Evolutionary conservation across 805 yeast species (phyloP), one percentile per base, ranked within the genome.

Genomic region (Clavispora fructus): DNA sequence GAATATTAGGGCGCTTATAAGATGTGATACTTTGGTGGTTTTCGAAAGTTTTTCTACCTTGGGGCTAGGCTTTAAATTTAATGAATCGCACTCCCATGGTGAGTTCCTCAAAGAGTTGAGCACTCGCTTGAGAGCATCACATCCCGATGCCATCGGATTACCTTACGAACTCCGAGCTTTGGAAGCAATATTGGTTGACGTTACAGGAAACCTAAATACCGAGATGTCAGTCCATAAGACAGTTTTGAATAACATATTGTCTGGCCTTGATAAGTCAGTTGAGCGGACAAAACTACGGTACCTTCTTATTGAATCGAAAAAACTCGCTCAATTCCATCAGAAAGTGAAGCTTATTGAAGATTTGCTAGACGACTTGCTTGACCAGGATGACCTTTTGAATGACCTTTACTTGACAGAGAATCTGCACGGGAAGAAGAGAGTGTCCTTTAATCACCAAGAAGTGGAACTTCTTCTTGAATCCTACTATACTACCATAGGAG

Each of bases 131-230:
- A 44, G 52, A 40, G 56, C 63, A 27, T 58, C 65, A 7, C 60
- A 56, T 7, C 60, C 63, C 4, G 65, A 64, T 13, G 57, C 64
- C 2, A 32, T 44, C 8, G 39, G 45, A 9, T 68, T 89, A 16
- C 92, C 96, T 0, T 94, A 90, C 63, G 99, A 94, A 60, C 83
- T 91, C 59, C 71, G 95, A 41, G 99, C 97, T 0, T 61, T 94
- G 35, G 99, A 94, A 59, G 82, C 95, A 0, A 85, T 94, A 8
- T 77, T 94, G 51, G 81, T 88, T 28, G 83, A 87, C 43, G 95
- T 88, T 2, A 76, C 89, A 33, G 75, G 86, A 1, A 86, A 89
- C 49, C 68, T 94, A 41, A 83, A 84, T 40, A 83, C 91, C 1
- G 99, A 94, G 60, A 82, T 91, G 86, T 85, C 84, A 55, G 89